These are phyloP conservation scores for Pythium brachiatum DNA, from an alignment of 352 stramenopile species.

Conservation along the genomic window DNA sequence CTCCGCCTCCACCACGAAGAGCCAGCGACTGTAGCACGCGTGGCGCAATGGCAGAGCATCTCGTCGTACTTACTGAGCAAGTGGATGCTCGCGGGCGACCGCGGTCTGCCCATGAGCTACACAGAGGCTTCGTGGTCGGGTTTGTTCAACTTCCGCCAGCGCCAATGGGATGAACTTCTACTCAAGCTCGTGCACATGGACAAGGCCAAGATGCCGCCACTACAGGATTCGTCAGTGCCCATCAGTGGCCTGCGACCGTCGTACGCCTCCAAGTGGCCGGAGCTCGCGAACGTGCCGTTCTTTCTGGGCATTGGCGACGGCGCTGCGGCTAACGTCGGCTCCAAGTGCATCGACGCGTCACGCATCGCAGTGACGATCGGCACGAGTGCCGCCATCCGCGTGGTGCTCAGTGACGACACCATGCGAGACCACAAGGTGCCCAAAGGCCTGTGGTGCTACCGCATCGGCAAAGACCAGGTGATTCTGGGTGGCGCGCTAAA, in stretches of 20 bases:
- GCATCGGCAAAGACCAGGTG: constrained; percentile 79
- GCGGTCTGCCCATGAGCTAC: constrained; percentile 85
- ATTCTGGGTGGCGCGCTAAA: constrained; percentile 94
- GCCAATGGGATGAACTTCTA: constrained; percentile 80
- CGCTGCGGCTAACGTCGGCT: constrained; percentile 93
- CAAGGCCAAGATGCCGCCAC: constrained; percentile 57
- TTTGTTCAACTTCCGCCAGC: constrained; percentile 87
- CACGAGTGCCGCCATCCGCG: constrained; percentile 91
- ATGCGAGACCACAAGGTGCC: constrained; percentile 72
- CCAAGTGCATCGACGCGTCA: constrained; percentile 85
- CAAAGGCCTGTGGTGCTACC: constrained; percentile 94
- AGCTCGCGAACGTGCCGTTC: constrained; percentile 62
- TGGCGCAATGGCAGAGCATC: constrained; percentile 89
- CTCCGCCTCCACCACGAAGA: constrained; percentile 74
- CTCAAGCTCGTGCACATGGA: constrained; percentile 77
- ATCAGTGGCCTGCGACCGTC: constrained; percentile 48
- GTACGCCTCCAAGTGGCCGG: constrained; percentile 73
- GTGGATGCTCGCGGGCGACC: constrained; percentile 51
- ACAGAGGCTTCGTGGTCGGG: constrained; percentile 95
- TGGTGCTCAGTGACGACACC: constrained; percentile 64
- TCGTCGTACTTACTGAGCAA: constrained; percentile 85
- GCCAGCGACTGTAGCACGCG: constrained; percentile 33
- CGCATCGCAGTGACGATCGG: constrained; percentile 93
- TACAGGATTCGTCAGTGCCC: constrained; percentile 68
- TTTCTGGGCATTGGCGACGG: constrained; percentile 92